Evolutionary conservation across 2,329 filamentous ascomycete genomes (phyloP).

Genomic region (Biscogniauxia sp.): DNA sequence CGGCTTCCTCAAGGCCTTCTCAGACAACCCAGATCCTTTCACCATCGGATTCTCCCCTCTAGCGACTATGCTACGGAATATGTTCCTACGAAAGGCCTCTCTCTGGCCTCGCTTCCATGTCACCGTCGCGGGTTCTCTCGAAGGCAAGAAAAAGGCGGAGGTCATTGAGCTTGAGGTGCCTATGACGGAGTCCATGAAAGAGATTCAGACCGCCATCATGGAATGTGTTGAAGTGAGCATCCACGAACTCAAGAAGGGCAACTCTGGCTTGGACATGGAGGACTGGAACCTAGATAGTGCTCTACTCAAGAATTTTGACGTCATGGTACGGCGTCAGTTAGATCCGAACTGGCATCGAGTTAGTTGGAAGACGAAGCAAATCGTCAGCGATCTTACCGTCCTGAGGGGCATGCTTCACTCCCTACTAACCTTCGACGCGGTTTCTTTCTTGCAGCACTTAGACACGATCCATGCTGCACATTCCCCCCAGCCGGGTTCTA

Average conservation of each 20-base stretch:
- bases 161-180: slow-evolving; percentile 95
- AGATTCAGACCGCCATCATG: slow-evolving; percentile 91
- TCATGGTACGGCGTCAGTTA: slow-evolving; percentile 81
- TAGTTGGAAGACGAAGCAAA: slow-evolving; percentile 91
- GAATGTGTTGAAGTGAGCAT: slow-evolving; percentile 97
- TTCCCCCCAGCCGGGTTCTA: slow-evolving; percentile 83
- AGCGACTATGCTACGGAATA: slow-evolving; percentile 84
- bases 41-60: slow-evolving; percentile 84
- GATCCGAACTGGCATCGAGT: slow-evolving; percentile 97
- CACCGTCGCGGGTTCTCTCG: slow-evolving; percentile 81
- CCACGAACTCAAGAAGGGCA: slow-evolving; percentile 87
- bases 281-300: slow-evolving; percentile 96
- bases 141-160: slow-evolving; percentile 89
- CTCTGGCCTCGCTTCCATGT: slow-evolving; percentile 94
- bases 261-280: slow-evolving; percentile 87
- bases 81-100: slow-evolving; percentile 85
- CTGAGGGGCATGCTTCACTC: slow-evolving; percentile 79
- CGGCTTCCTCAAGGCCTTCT: slow-evolving; percentile 95
- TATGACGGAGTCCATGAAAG: slow-evolving; percentile 91
- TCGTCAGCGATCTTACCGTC: slow-evolving; percentile 84
- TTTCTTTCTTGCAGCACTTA: slow-evolving; percentile 87
- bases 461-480: slow-evolving; percentile 93
- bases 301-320: slow-evolving; percentile 87
- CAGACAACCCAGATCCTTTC: slow-evolving; percentile 89
- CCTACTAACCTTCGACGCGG: slow-evolving; percentile 81